Conservation (phyloP, 169 alveolate genomes). For the Eimeria zaria region DNA sequence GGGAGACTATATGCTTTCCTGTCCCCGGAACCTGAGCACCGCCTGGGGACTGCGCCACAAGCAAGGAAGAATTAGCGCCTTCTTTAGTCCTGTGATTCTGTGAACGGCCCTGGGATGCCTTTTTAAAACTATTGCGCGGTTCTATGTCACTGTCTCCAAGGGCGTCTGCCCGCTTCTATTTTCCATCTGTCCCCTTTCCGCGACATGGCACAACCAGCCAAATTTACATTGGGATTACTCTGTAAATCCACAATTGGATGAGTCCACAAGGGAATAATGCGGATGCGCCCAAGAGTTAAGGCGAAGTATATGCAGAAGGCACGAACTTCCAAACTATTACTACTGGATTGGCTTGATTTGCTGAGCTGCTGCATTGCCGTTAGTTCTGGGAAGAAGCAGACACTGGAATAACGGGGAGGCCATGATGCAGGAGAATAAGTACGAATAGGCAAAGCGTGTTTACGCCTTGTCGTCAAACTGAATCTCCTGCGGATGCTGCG, state of each 20-base stretch:
- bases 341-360: neutral
- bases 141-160: neutral
- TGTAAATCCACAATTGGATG: constrained; percentile 7
- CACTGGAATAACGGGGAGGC: neutral
- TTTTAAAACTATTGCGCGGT: neutral
- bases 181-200: neutral
- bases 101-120: neutral
- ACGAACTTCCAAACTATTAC: neutral
- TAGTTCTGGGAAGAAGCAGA: neutral
- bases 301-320: neutral
- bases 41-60: neutral
- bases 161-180: neutral
- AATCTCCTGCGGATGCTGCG: neutral
- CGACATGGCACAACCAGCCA: neutral
- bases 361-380: neutral
- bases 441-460: neutral
- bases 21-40: neutral
- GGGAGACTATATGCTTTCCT: neutral
- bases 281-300: neutral
- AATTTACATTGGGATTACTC: constrained; percentile 7
- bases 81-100: neutral
- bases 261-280: neutral
- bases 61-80: neutral
- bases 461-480: neutral
- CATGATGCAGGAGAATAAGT: neutral